phyloP scores from a whole-genome alignment of 179 eudicot species.

The Heliamphora pulchella region DNA sequence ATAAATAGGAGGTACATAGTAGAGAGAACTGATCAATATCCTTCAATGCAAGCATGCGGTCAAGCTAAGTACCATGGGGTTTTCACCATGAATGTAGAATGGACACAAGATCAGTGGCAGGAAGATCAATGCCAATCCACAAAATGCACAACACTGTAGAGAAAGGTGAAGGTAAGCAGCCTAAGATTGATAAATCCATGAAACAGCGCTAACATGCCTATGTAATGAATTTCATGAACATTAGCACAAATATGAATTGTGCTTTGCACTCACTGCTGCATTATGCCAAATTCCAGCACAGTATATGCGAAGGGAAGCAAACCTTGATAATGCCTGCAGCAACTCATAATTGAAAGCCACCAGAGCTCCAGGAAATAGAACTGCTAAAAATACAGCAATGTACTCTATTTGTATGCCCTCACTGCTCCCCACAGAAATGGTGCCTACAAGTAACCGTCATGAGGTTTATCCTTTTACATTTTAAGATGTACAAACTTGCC shows the following conservation, averaged over 20 bases:
- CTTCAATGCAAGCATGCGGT: neutral
- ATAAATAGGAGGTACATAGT: constrained; percentile 5
- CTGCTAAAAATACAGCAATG: constrained; percentile 70
- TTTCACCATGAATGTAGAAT: constrained; percentile 55
- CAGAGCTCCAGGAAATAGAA: constrained; percentile 87
- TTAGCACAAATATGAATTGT: neutral
- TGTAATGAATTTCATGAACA: neutral
- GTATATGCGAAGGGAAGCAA: constrained; percentile 72
- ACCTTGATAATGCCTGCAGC: constrained; percentile 48
- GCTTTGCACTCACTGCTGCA: constrained; percentile 58
- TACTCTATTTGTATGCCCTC: constrained; percentile 86
- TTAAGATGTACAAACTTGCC: neutral
- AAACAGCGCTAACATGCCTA: neutral
- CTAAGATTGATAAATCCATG: constrained; percentile 5
- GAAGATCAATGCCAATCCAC: constrained; percentile 63
- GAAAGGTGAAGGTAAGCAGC: constrained; percentile 24
- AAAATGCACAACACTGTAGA: constrained; percentile 70
- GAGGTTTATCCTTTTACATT: constrained; percentile 27
- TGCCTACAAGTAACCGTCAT: constrained; percentile 40
- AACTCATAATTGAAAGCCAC: constrained; percentile 72
- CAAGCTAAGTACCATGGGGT: constrained; percentile 57
- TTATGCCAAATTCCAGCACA: constrained; percentile 99
- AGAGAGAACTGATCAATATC: constrained; percentile 11
- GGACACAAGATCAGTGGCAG: constrained; percentile 69
- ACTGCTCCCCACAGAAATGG: constrained; percentile 48